Evolutionary conservation across 352 stramenopile genomes (phyloP).

Genomic region (Chrysophaeum taylorii): DNA sequence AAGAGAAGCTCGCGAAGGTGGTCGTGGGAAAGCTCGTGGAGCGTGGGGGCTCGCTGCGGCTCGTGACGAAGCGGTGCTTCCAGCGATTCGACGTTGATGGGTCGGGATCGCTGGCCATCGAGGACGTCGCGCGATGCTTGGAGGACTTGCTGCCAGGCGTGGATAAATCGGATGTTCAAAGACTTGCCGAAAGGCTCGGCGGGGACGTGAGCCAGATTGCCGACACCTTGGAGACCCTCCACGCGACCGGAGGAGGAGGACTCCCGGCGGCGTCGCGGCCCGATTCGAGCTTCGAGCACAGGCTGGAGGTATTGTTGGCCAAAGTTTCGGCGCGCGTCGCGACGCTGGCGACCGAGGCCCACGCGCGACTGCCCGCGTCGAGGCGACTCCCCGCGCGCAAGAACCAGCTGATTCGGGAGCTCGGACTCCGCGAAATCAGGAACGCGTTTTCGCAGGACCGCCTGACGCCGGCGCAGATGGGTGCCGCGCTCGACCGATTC

Average conservation of each 20-base stretch:
- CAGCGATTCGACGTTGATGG: neutral
- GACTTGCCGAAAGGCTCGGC: too few species aligned
- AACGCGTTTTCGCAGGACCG: neutral
- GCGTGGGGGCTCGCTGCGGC: too few species aligned
- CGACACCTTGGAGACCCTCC: too few species aligned
- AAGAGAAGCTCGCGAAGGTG: too few species aligned
- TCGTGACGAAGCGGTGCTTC: too few species aligned
- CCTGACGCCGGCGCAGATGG: neutral
- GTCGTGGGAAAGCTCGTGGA: too few species aligned
- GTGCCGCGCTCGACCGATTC: neutral
- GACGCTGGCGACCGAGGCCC: slow-evolving; percentile 1
- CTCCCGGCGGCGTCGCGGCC: neutral
- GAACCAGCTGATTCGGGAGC: neutral
- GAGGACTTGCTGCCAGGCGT: neutral
- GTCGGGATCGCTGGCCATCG: neutral
- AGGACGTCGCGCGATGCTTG: neutral
- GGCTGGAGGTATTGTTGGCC: neutral
- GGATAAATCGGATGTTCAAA: too few species aligned
- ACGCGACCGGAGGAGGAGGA: too few species aligned
- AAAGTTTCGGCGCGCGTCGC: slow-evolving; percentile 1
- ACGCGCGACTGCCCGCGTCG: neutral
- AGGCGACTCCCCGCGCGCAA: neutral
- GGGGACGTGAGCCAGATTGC: too few species aligned
- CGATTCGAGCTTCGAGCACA: neutral
- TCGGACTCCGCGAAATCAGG: neutral